Evolutionary conservation across 148 eudicot genomes (phyloP), one percentile per base, ranked within the genome.

Genomic region (Euryodendron excelsum): DNA sequence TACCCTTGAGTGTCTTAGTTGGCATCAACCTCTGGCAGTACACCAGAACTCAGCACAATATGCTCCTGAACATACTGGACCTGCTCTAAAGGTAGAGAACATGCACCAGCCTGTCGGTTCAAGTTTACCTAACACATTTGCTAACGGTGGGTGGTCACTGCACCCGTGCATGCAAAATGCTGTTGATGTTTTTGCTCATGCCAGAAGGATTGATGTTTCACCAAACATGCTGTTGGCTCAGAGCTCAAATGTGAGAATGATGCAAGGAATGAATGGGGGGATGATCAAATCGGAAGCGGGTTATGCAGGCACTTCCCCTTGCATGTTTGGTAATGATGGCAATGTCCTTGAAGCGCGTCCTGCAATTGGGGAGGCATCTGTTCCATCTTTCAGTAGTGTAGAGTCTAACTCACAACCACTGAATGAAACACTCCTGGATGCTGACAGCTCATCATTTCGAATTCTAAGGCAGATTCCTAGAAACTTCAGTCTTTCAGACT

Each of bases 31-130:
- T 65, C 23, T 78, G 63, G 63, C 86, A 94, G 98, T 85, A 86
- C 95, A 91, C 82, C 98, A 82, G 72, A 89, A 77, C 77, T 80
- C 90, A 59, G 83, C 87, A 44, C 84, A 86, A 82, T 86, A 89
- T 82, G 72, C 87, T 27, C 72, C 88, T 11, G 89, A 88, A 73
- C 91, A 83, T 69, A 74, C 78, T 23, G 85, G 86, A 61, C 82
- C 84, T 23, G 74, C 89, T 77, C 50, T 85, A 41, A 88, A 83
- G 86, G 83, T 86, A 59, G 92, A 89, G 72, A 90, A 64, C 85
- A 84, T 92, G 79, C 86, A 83, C 75, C 83, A 86, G 55, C 53
- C 86, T 65, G 69, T 87, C 53, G 70, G 84, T 82, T 66, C 89
- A 56, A 79, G 59, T 80, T 74, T 89, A 68, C 84, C 84, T 11